Base-by-base conservation (phyloP, 805 yeast species). In the Saturnispora zaruensis region DNA sequence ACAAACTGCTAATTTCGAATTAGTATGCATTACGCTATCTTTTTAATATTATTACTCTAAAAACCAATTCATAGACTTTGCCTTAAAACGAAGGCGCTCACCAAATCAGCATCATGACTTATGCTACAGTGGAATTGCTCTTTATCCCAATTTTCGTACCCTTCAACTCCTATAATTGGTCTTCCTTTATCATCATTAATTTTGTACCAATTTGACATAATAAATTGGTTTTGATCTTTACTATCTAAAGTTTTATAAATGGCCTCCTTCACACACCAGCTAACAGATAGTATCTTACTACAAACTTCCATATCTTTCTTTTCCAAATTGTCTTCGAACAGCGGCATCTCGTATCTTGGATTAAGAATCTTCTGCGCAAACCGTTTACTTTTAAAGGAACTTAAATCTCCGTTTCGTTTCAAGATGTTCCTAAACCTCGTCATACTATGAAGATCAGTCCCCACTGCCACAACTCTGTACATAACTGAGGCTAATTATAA, bases 241-340 rank as follows among this genome's bases (percentile, higher is more conserved):
- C 57, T 46, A 44, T 72, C 76, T 50, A 86, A 62, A 0, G 82
- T 71, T 62, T 86, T 86, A 62, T 69, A 86, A 7, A 84, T 59
- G 1, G 93, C 90, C 57, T 86, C 95, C 55, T 86, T 86, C 7
- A 77, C 67, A 8, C 88, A 82, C 95, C 95, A 86, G 18, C 76
- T 56, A 2, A 79, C 78, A 1, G 87, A 76, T 18, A 84, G 61
- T 3, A 69, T 59, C 33, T 60, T 60, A 7, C 68, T 62, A 38
- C 69, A 61, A 7, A 58, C 53, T 1, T 56, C 59, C 1, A 58
- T 11, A n/a, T 68, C 61, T 6, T 59, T 49, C 6, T 51, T 26
- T 3, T 44, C 18, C 4, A 37, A 7, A 9, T 44, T 45, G 21
- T 54, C 28, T 4, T 53, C 45, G 47, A 75, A 74, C 4, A 48